Evolutionary conservation across 2,329 filamentous ascomycete species (phyloP), one percentile per base, ranked within the genome.

Genomic region (Apiospora aurea): DNA sequence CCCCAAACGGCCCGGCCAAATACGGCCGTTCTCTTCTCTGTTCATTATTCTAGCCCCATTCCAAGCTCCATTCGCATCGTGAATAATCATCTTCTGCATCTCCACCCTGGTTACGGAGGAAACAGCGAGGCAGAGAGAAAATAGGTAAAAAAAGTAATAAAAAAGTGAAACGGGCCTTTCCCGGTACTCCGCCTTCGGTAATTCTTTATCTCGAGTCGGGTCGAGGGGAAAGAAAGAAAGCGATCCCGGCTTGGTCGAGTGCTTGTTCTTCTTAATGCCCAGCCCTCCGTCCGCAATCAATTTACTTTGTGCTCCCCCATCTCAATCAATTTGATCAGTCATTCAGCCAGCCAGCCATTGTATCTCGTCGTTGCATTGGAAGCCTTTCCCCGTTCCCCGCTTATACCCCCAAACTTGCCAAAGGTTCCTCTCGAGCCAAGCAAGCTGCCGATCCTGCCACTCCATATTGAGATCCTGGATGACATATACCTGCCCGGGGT

Each of bases 121-220:
- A 51, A 64, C 53, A 61, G 53, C 53, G 29, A 61, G 34, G 26
- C 26, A 41, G 29, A 64, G 29, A n/a, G 10, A 64, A 41, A n/a
- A n/a, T n/a, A n/a, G n/a, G n/a, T n/a, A n/a, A n/a, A n/a, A n/a
- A n/a, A n/a, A n/a, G n/a, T n/a, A n/a, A n/a, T n/a, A n/a, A 41
- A 61, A 57, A 72, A 68, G 38, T 34, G 53, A 67, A 34, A 57
- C 53, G 49, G 67, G 61, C 44, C 57, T 67, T 61, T 41, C 29
- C 43, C 53, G 53, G 53, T 69, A 72, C 67, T 72, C 71, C 67
- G 53, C 53, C 71, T 69, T 61, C 71, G 71, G 71, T 46, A 69
- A 49, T 72, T 69, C 51, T 57, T 53, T 41, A 70, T 64, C 61
- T 41, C 26, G 18, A 66, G 51, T 51, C 43, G 67, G 43, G 18